These are phyloP conservation scores for Yarrowia alimentaria DNA, from an alignment of 805 yeast species.

Conservation along the genomic window DNA sequence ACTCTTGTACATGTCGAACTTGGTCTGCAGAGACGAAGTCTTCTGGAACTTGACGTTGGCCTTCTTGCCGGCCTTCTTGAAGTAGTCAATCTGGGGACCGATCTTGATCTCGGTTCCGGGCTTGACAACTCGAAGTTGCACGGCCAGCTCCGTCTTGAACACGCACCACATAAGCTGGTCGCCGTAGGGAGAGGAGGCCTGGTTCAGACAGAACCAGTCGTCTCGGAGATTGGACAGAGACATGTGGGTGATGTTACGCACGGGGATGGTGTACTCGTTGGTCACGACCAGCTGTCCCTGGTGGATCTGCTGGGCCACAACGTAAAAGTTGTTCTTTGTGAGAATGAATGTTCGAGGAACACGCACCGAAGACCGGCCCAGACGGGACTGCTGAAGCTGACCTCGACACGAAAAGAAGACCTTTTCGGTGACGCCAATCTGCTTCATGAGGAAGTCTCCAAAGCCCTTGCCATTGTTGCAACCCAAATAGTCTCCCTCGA, in stretches of 20 bases:
- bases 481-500: constrained; percentile 89
- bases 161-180: constrained; percentile 77
- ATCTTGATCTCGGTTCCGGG: constrained; percentile 59
- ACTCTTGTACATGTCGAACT: constrained; percentile 80
- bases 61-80: constrained; percentile 81
- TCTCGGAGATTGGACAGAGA: constrained; percentile 77
- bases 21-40: constrained; percentile 60
- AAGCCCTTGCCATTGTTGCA: constrained; percentile 73
- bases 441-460: constrained; percentile 72
- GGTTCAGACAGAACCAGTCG: constrained; percentile 81
- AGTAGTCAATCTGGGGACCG: constrained; percentile 72
- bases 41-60: constrained; percentile 70
- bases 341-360: constrained; percentile 69
- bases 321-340: constrained; percentile 59
- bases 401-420: constrained; percentile 80
- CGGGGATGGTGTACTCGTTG: constrained; percentile 62
- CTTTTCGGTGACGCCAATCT: constrained; percentile 63
- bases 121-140: constrained; percentile 65
- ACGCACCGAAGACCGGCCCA: constrained; percentile 87
- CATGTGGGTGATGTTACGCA: constrained; percentile 57
- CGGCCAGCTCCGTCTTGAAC: constrained; percentile 85
- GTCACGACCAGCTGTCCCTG: constrained; percentile 59
- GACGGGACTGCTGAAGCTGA: constrained; percentile 76
- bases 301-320: constrained; percentile 70
- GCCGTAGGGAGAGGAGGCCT: constrained; percentile 56